Base-by-base conservation (phyloP, 2,329 filamentous ascomycete species). In the Kalmusia sp. region DNA sequence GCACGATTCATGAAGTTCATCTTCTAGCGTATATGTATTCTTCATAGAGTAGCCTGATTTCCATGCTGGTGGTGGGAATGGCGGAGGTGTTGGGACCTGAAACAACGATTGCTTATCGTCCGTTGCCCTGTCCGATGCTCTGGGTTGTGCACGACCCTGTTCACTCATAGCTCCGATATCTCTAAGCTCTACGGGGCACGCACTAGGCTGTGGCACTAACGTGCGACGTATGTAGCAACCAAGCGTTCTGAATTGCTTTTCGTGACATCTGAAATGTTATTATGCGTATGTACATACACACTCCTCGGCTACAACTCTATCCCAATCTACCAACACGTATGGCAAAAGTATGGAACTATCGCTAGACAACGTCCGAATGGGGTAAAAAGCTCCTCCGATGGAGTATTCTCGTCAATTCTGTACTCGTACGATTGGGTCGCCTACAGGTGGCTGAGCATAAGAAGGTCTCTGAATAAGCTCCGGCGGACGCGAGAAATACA, bases 71-170 rank as follows among this genome's bases (percentile, higher is more conserved):
- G 22, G 33, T 21, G 11, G 15, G 6, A 28, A 28, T 24, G 12
- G 6, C 6, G 30, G 21, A 28, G 9, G 22, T 24, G 21, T 38
- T 27, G 8, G n/a, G 21, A 37, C 19, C 5, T 46, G 30, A 25
- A 37, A 47, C 31, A 24, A 21, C 14, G 33, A 4, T 15, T 38
- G 33, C n/a, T 27, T 27, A 47, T 30, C 44, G 44, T 31, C 37
- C 44, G 22, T 47, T 28, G 11, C 4, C 5, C n/a, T 27, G 44
- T 47, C 31, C 44, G 44, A 47, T 38, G 33, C 8, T 28, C 17
- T 28, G 44, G 15, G 27, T 47, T 38, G 44, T 47, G 44, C 44
- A 47, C 8, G 9, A 35, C 44, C 44, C 33, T 47, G 44, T 21
- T n/a, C 31, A 22, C n/a, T 47, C 12, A 24, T 21, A 6, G n/a